These are phyloP conservation scores for Pseudogymnoascus pannorum DNA, from an alignment of 2,329 filamentous ascomycete species.

Conservation along the genomic window DNA sequence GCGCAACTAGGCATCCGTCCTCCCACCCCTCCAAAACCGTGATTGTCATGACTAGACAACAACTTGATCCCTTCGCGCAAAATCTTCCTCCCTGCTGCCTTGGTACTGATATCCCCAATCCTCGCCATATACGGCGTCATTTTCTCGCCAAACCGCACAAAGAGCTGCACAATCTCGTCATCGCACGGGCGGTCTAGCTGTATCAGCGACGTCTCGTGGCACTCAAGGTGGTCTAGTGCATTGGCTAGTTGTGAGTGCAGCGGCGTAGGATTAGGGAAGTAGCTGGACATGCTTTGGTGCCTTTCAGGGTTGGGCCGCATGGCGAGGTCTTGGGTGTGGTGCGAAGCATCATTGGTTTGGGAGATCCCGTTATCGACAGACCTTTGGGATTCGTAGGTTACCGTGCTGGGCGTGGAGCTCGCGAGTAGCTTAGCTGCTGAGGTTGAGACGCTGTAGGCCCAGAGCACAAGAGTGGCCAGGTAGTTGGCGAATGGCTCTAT, in stretches of 20 bases:
- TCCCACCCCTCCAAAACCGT: background rate
- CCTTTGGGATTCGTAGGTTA: conserved; percentile 2
- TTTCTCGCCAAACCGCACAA: conserved; percentile 12
- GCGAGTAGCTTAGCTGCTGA: conserved; percentile 4
- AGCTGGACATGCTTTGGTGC: background rate
- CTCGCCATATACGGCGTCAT: conserved; percentile 16
- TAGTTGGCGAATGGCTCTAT: conserved; percentile 34
- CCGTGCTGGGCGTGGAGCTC: background rate
- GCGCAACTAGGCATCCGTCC: background rate
- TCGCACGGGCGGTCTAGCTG: conserved; percentile 17
- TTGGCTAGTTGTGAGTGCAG: background rate
- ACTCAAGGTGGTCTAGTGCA: background rate
- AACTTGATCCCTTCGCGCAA: conserved; percentile 13
- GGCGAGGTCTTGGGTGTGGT: background rate
- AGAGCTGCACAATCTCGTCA: conserved; percentile 17
- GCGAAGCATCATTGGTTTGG: background rate
- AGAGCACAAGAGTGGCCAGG: conserved; percentile 33
- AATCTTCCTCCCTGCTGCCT: conserved; percentile 11
- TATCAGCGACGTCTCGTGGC: conserved; percentile 12
- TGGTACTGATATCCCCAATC: conserved; percentile 14
- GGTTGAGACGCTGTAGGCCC: conserved; percentile 31
- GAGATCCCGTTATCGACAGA: background rate
- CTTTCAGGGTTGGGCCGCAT: background rate
- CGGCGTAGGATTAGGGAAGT: background rate
- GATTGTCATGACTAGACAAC: conserved; percentile 5